Conservation (phyloP, 1,284 basidiomycete species). For the Agroathelia rolfsii region DNA sequence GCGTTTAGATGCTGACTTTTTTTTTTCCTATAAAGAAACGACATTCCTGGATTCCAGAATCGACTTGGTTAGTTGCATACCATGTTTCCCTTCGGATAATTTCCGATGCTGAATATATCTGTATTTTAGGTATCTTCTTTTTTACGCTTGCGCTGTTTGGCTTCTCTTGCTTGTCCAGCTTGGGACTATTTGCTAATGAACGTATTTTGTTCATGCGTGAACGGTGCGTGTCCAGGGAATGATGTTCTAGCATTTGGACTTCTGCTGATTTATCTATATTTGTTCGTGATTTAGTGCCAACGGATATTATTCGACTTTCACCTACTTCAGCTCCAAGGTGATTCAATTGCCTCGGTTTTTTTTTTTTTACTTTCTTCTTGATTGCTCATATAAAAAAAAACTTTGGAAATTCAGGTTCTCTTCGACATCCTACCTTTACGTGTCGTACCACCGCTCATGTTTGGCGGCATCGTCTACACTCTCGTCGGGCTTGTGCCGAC, state of each 20-base stretch:
- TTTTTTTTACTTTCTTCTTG: neutral
- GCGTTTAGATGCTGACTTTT: slow-evolving; percentile 13
- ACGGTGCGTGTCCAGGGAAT: slow-evolving; percentile 39
- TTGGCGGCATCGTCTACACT: slow-evolving; percentile 90
- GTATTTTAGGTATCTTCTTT: slow-evolving; percentile 78
- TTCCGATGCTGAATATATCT: slow-evolving; percentile 3
- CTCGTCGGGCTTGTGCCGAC: slow-evolving; percentile 90
- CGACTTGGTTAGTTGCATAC: too few species aligned
- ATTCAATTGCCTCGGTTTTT: slow-evolving; percentile 6
- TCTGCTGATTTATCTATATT: slow-evolving; percentile 5
- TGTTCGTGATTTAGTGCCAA: slow-evolving; percentile 58
- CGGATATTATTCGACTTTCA: slow-evolving; percentile 92
- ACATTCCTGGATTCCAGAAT: slow-evolving; percentile 93
- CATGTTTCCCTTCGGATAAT: slow-evolving; percentile 14
- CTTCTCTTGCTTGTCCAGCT: slow-evolving; percentile 88
- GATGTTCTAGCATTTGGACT: slow-evolving; percentile 1
- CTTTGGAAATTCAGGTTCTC: slow-evolving; percentile 45
- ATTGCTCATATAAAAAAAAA: neutral
- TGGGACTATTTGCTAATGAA: slow-evolving; percentile 90
- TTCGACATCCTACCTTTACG: slow-evolving; percentile 94
- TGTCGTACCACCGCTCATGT: slow-evolving; percentile 88
- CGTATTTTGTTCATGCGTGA: slow-evolving; percentile 94
- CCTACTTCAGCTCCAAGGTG: slow-evolving; percentile 91
- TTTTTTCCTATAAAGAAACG: slow-evolving; percentile 46
- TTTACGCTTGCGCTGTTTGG: slow-evolving; percentile 93